phyloP scores from a whole-genome alignment of 176 grass and related monocot species.

The Oryza nivara region DNA sequence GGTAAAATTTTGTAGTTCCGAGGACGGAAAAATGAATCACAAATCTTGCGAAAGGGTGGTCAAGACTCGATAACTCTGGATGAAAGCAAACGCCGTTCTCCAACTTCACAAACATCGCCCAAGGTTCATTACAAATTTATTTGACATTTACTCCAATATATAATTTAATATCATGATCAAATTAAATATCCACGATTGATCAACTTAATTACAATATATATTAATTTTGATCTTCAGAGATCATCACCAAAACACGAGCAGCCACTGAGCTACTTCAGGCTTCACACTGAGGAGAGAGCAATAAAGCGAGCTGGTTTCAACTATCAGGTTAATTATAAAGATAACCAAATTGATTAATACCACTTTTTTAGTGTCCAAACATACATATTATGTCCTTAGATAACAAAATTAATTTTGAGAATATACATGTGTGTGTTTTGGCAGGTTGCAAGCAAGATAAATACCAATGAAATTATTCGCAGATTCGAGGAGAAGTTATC shows the following conservation, averaged over 20 bases:
- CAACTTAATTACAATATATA: not conserved
- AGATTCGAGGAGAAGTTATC: slow-evolving; percentile 87
- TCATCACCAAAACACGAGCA: slow-evolving; percentile 51
- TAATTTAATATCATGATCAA: not conserved
- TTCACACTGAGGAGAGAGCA: slow-evolving; percentile 87
- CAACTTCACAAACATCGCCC: slow-evolving; percentile 50
- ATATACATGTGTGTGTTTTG: not conserved
- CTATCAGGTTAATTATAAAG: slow-evolving; percentile 52
- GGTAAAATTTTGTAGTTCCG: slow-evolving; percentile 31
- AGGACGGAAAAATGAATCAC: slow-evolving; percentile 53
- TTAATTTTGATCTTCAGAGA: slow-evolving; percentile 29
- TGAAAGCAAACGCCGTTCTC: slow-evolving; percentile 50
- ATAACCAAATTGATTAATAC: not conserved
- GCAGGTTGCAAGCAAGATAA: slow-evolving; percentile 88
- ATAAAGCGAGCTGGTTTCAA: slow-evolving; percentile 72
- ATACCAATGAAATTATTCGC: slow-evolving; percentile 74
- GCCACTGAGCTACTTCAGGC: slow-evolving; percentile 56
- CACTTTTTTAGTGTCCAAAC: not conserved
- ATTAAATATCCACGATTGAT: not conserved
- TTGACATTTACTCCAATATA: not conserved
- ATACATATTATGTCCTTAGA: too few relatives aligned
- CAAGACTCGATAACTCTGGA: slow-evolving; percentile 33
- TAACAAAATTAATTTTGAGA: too few relatives aligned
- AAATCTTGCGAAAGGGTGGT: slow-evolving; percentile 40
- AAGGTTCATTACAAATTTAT: slow-evolving; percentile 37